Evolutionary conservation across 495 filamentous ascomycete genomes (phyloP).

Genomic region (Penicillium tannophilum): DNA sequence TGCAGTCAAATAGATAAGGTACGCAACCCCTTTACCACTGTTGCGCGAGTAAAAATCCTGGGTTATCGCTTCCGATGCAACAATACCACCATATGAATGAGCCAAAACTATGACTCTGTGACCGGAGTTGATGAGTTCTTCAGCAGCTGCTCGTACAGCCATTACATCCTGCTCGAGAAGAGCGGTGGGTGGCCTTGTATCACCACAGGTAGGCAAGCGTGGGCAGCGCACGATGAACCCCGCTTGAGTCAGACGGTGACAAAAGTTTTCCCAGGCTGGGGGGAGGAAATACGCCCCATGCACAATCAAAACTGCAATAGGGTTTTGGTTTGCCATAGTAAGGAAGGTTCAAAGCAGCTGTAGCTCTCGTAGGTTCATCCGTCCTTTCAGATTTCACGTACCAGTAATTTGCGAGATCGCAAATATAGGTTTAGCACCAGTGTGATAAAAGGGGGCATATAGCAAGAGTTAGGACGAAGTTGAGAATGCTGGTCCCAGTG

Average conservation of each 20-base stretch:
- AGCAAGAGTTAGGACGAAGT: no score
- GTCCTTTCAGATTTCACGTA: no score
- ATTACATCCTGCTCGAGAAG: constrained; percentile 10
- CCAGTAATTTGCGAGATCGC: no score
- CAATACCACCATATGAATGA: constrained; percentile 20
- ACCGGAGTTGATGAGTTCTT: constrained; percentile 12
- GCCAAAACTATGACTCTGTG: constrained; percentile 18
- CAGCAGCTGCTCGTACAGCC: constrained; percentile 9
- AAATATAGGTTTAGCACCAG: no score
- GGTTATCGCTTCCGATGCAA: constrained; percentile 16
- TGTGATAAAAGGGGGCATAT: no score
- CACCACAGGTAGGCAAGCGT: constrained; percentile 14
- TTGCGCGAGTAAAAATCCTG: constrained; percentile 11
- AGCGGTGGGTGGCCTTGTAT: constrained; percentile 13
- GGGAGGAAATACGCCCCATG: constrained; percentile 19
- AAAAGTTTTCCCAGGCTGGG: constrained; percentile 9
- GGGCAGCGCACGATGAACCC: constrained; percentile 13
- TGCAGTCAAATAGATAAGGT: constrained; percentile 8
- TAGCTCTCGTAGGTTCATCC: no score
- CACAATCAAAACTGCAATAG: constrained; percentile 17
- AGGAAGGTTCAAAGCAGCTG: not conserved
- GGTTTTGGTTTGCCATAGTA: constrained; percentile 7
- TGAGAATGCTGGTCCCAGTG: no score
- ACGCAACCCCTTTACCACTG: constrained; percentile 7
- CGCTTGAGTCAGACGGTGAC: constrained; percentile 3